A percentile compares a stretch with the other conserved stretches of the same genome.
phyloP scores from a whole-genome alignment of 2,329 filamentous ascomycete species.

The Paraphaeosphaeria sporulosa region DNA sequence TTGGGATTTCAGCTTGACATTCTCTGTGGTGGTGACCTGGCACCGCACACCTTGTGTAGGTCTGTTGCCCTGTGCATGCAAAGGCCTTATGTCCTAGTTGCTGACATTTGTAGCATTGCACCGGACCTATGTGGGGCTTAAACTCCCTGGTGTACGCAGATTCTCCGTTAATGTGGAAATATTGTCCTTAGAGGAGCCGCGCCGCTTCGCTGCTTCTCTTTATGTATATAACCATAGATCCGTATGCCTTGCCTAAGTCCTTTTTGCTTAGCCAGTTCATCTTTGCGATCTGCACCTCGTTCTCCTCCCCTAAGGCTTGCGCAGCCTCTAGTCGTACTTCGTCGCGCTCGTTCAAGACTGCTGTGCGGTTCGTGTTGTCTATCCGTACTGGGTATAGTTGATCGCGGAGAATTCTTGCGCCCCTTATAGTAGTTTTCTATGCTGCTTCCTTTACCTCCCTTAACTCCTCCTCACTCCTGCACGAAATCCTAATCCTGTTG shows the following conservation, averaged over 20 bases:
- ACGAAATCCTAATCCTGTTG: no score
- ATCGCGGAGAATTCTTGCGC: no score
- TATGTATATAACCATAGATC: background rate
- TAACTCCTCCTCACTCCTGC: no score
- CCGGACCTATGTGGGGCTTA: background rate
- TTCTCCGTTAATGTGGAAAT: no score
- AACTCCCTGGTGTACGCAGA: background rate
- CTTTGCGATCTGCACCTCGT: background rate
- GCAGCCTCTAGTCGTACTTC: background rate
- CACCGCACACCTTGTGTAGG: background rate
- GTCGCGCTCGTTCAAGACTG: background rate
- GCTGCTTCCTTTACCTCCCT: no score
- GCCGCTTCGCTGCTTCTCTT: no score
- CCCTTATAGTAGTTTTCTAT: no score
- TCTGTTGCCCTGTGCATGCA: slow-evolving; percentile 6
- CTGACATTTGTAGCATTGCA: background rate
- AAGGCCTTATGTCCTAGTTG: background rate
- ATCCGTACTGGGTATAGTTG: no score
- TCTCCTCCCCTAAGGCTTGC: background rate
- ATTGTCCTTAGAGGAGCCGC: no score
- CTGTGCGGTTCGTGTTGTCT: no score
- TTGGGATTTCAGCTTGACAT: no score
- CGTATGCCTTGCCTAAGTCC: background rate
- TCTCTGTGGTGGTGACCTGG: no score
- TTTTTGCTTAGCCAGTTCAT: background rate